Percentiles rank a stretch among this genome's conserved stretches.
These are phyloP conservation scores for Exophiala spinifera DNA, from an alignment of 2,329 filamentous ascomycete genomes.

Conservation along the genomic window DNA sequence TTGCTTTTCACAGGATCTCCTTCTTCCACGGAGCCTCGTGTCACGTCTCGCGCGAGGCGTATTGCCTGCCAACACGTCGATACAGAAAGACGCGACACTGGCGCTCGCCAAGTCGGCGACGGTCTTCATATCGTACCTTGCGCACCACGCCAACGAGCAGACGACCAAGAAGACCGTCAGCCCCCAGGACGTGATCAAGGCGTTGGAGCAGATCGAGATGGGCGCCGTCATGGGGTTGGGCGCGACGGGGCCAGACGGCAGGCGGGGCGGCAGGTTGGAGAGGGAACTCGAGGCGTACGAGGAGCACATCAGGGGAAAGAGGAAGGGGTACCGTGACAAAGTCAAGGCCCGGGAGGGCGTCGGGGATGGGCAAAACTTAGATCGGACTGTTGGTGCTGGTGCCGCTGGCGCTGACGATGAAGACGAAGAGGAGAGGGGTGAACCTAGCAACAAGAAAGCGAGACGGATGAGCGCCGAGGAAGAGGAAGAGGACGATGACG, in stretches of 20 bases:
- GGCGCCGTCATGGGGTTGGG: slow-evolving; percentile 30
- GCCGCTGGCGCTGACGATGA: slow-evolving; percentile 33
- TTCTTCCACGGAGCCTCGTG: slow-evolving; percentile 61
- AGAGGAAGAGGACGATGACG: slow-evolving; percentile 9
- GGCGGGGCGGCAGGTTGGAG: slow-evolving; percentile 57
- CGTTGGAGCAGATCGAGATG: slow-evolving; percentile 60
- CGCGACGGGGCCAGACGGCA: slow-evolving; percentile 31
- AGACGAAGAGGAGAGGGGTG: too few relatives aligned
- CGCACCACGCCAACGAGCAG: slow-evolving; percentile 57
- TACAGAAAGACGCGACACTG: slow-evolving; percentile 63
- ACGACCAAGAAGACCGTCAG: slow-evolving; percentile 62
- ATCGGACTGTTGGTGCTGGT: too few relatives aligned
- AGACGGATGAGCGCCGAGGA: slow-evolving; percentile 17
- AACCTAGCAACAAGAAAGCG: slow-evolving; percentile 22
- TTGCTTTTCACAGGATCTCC: slow-evolving; percentile 51
- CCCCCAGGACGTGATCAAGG: slow-evolving; percentile 59
- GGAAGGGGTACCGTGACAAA: slow-evolving; percentile 37
- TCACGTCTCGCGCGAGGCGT: slow-evolving; percentile 62
- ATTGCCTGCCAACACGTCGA: slow-evolving; percentile 61
- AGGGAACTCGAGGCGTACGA: slow-evolving; percentile 54
- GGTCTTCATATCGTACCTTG: slow-evolving; percentile 61
- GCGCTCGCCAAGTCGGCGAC: slow-evolving; percentile 65
- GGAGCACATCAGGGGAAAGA: slow-evolving; percentile 37
- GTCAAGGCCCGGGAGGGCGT: slow-evolving; percentile 46
- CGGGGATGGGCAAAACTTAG: slow-evolving; percentile 45